phyloP scores from a whole-genome alignment of 2,329 filamentous ascomycete species.

The Phialemonium atrogriseum region DNA sequence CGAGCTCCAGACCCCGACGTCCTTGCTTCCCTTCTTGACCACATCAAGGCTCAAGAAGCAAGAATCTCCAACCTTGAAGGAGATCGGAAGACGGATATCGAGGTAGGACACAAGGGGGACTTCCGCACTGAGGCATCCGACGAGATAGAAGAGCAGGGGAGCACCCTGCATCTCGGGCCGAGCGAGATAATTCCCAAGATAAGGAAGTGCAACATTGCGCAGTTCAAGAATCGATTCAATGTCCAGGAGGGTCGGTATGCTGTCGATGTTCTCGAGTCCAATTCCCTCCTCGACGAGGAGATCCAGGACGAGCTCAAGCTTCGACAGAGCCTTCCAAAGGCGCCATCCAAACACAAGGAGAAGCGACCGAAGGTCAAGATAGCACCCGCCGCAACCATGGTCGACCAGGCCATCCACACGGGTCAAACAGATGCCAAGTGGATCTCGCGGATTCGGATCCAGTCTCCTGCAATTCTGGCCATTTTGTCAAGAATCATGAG shows the following conservation, averaged over 20 bases:
- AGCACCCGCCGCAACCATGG: conserved; percentile 4
- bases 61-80: background rate
- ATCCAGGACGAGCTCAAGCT: conserved; percentile 8
- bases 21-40: background rate
- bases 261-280: conserved; percentile 7
- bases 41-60: background rate
- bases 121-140: background rate
- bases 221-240: conserved; percentile 10
- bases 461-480: conserved; percentile 8
- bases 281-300: conserved; percentile 5
- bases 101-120: background rate
- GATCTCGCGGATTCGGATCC: conserved; percentile 8
- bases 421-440: conserved; percentile 5
- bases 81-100: background rate
- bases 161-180: background rate
- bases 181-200: conserved; percentile 4
- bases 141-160: background rate
- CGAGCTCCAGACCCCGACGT: background rate
- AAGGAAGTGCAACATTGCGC: conserved; percentile 6
- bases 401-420: background rate
- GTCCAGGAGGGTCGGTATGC: conserved; percentile 6
- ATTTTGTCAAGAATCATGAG: conserved; percentile 7
- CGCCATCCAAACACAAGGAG: conserved; percentile 3
- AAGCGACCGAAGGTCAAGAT: conserved; percentile 5
- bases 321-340: conserved; percentile 3